Conservation (phyloP, 1,139 yeast species). For the Protomyces pachydermus region DNA sequence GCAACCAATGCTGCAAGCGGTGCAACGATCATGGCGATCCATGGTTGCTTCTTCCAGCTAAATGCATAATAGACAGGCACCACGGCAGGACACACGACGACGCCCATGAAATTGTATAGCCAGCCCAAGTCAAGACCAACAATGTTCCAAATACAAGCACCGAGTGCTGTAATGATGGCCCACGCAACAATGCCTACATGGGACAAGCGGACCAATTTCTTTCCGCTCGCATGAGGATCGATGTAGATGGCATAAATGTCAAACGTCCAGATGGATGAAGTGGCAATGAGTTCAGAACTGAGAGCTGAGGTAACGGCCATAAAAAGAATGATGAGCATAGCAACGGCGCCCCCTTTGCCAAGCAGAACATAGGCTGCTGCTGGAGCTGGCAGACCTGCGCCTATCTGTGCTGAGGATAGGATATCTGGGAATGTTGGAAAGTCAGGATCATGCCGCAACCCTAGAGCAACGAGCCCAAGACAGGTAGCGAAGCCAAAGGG, state of each 20-base stretch:
- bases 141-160: constrained; percentile 40
- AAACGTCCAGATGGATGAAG: constrained; percentile 47
- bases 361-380: constrained; percentile 45
- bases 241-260: constrained; percentile 48
- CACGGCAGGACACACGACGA: not conserved
- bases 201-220: constrained; percentile 41
- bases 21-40: constrained; percentile 32
- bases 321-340: constrained; percentile 47
- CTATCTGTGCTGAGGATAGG: constrained; percentile 35
- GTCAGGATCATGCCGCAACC: constrained; percentile 38
- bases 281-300: constrained; percentile 49
- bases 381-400: constrained; percentile 46
- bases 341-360: constrained; percentile 47
- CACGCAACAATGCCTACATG: constrained; percentile 12
- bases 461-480: constrained; percentile 43
- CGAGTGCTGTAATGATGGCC: constrained; percentile 22
- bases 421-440: constrained; percentile 41
- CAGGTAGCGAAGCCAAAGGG: constrained; percentile 44
- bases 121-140: constrained; percentile 31
- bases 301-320: constrained; percentile 50
- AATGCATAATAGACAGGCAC: constrained; percentile 41
- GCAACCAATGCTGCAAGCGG: constrained; percentile 38
- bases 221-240: constrained; percentile 46
- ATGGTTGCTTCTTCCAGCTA: constrained; percentile 42
- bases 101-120: constrained; percentile 44